Evolutionary conservation across 2,329 filamentous ascomycete genomes (phyloP), one percentile per base, ranked within the genome.

Genomic region (Xylariales sp.): DNA sequence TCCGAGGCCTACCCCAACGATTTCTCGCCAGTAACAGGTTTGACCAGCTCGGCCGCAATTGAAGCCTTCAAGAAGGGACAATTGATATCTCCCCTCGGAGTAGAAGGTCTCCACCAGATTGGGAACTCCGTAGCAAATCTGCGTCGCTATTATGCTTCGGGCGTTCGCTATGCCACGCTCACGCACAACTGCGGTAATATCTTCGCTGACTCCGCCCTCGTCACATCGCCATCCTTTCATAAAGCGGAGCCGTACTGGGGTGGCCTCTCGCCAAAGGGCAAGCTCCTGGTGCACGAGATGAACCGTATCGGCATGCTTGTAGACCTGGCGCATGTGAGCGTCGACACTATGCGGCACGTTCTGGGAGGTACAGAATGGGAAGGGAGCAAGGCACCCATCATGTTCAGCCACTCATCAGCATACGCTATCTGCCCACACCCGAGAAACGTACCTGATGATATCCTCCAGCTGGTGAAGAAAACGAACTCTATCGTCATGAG

Each of bases 271-370:
- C 67, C 73, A 1, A 72, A 72, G 2, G 91, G 91, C 5, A 74
- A 77, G 36, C 57, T 70, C 11, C 64, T 96, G 1, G 70, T 97
- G 30, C 70, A 70, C 24, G 91, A 97, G 67, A 96, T 97, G 90
- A 97, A 96, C 59, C 78, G 91, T 4, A 69, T 96, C 2, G 91
- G 91, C 18, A 89, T 96, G 82, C 80, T 96, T n/a, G 85, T 97
- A 28, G 91, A 96, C 56, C 71, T 96, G 24, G 76, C 85, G 6
- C 91, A 96, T 59, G 69, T 70, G 5, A 78, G 84, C 50, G 75
- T 78, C 40, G 84, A 91, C 42, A 95, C 90, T 0, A 93, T 94
- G 87, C 66, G 81, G 6, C 86, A 95, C 51, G 86, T 91, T 0
- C 74, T 96, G 0, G 78, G 78, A 5, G 82, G 73, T 12, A 68